A percentile compares a stretch with the other conserved stretches of the same genome.
phyloP scores from a whole-genome alignment of 192 early-diverging fungal species.

The Coemansia sp. region DNA sequence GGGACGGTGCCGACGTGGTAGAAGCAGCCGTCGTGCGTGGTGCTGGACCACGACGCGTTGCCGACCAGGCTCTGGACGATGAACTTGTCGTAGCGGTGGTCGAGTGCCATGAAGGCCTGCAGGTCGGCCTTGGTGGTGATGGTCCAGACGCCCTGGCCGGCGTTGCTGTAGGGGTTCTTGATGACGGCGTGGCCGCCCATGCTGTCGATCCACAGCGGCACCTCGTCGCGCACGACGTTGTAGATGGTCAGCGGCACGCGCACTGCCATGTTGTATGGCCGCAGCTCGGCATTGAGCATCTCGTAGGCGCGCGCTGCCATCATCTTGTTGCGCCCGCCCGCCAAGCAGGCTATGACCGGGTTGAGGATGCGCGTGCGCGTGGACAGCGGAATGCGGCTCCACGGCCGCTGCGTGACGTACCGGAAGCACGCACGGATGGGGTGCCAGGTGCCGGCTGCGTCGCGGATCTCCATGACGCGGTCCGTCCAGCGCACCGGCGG shows the following conservation, averaged over 20 bases:
- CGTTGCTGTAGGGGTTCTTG: constrained; percentile 88
- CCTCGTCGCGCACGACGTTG: constrained; percentile 79
- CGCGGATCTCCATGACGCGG: constrained; percentile 72
- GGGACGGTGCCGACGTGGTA: constrained; percentile 92
- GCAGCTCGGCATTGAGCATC: constrained; percentile 81
- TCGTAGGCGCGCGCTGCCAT: constrained; percentile 89
- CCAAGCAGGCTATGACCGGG: constrained; percentile 80
- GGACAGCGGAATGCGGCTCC: constrained; percentile 82
- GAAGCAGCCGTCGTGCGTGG: constrained; percentile 76
- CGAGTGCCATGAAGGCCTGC: constrained; percentile 69
- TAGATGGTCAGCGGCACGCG: constrained; percentile 85
- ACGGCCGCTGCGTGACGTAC: constrained; percentile 89
- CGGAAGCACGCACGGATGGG: constrained; percentile 86
- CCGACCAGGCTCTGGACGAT: constrained; percentile 90
- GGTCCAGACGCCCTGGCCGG: constrained; percentile 90
- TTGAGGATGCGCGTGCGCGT: constrained; percentile 81
- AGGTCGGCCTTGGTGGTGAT: constrained; percentile 80
- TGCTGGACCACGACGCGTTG: constrained; percentile 81
- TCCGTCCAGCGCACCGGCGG: constrained; percentile 79
- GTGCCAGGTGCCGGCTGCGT: constrained; percentile 72
- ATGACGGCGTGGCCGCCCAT: constrained; percentile 89
- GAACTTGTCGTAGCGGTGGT: constrained; percentile 90
- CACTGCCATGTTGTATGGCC: constrained; percentile 66
- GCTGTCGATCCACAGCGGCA: constrained; percentile 78
- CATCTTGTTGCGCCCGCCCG: constrained; percentile 90